Base-by-base conservation (phyloP, 1,139 yeast species). In the Lodderomyces jiufengensis region DNA sequence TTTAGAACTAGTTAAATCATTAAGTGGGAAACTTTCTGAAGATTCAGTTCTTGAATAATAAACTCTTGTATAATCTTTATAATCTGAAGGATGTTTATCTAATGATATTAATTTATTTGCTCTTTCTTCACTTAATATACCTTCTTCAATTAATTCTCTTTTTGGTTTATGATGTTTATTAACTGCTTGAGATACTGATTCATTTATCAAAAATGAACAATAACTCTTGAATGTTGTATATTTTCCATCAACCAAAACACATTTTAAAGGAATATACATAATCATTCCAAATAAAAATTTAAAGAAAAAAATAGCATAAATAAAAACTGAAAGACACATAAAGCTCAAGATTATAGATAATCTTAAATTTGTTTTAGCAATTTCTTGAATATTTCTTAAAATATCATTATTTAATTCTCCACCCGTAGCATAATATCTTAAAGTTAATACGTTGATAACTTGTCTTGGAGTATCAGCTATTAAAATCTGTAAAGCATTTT, bases 381-480 rank as follows among this genome's bases (percentile, higher is more conserved):
- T 76, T 3, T 57, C 46, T 43, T 67, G 63, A 30, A 87, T 74
- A 28, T 84, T 79, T 5, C 56, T 55, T 39, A 73, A 59, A 38
- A 84, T 73, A 41, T 63, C 68, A 42, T 62, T 63, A 32, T 69
- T 60, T 7, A 59, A 43, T 29, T 70, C 71, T 8, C 65, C 68
- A 32, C 59, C 65, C 5, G 84, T 70, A 8, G 79, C 78, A 40
- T 73, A 70, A 40, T 61, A 66, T 51, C 81, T 69, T 25, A 84
- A 59, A 0, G 96, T 85, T 46, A 84, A 62, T 20, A 88, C 84
- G 54, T 87, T 87, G 47, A 87, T 75, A 3, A 83, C 82, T 59
- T 87, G 96, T 57, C 96, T 74, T n/a, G 96, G 96, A 5, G 90
- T 73, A 49, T 87, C 95, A 1, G 95, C 90, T 31, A 84, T 63